Percentiles rank a stretch among this genome's conserved stretches.
These are phyloP conservation scores for Xylariaceae sp. DNA, from an alignment of 2,329 filamentous ascomycete species.

Conservation along the genomic window DNA sequence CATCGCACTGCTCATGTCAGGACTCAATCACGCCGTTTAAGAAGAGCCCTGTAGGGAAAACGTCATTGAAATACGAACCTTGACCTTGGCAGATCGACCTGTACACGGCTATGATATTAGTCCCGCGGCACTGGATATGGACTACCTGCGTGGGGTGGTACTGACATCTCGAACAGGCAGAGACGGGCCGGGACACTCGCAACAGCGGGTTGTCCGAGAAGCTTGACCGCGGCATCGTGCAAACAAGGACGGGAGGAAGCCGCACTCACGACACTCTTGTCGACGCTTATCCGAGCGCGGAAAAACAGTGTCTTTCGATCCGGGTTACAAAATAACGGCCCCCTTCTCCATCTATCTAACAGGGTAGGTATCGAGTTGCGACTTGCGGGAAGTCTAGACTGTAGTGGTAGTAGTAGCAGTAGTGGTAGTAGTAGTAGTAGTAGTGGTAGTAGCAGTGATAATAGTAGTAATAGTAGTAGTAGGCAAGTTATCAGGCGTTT, in stretches of 20 bases:
- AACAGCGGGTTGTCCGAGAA: constrained; percentile 52
- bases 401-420: too few relatives aligned
- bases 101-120: constrained; percentile 28
- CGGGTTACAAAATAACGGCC: background rate
- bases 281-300: background rate
- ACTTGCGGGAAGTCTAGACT: background rate
- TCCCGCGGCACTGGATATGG: background rate
- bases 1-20: constrained; percentile 63
- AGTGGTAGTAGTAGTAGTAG: too few relatives aligned
- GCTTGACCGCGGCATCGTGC: constrained; percentile 36
- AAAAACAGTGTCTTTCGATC: background rate
- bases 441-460: too few relatives aligned
- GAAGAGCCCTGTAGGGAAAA: background rate
- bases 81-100: constrained; percentile 85
- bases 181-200: constrained; percentile 71
- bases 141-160: constrained; percentile 8
- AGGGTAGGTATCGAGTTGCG: background rate
- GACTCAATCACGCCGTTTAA: background rate
- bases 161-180: constrained; percentile 70
- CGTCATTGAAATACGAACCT: constrained; percentile 42
- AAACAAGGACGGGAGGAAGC: background rate
- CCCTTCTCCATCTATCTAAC: background rate
- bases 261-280: background rate
- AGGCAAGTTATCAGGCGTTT: background rate
- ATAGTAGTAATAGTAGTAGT: background rate